Base-by-base conservation (phyloP, 371 early-diverging fungal species). In the Mucor circinelloides region DNA sequence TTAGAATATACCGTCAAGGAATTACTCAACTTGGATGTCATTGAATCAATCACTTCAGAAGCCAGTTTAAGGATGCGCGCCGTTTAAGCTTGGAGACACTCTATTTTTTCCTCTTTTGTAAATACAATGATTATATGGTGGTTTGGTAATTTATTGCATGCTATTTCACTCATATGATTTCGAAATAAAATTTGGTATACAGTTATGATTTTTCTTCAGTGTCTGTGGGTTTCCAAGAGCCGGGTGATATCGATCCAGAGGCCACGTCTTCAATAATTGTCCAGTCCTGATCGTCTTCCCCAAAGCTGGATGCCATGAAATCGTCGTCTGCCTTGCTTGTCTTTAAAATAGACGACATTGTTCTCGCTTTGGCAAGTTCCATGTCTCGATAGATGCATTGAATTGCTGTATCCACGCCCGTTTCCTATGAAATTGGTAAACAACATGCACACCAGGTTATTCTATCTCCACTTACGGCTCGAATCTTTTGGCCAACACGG, bases 311-410 rank as follows among this genome's bases (percentile, higher is more conserved):
- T 13, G 62, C 38, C n/a, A 54, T 36, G 13, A n/a, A 8, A 21
- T 58, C 67, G 12, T 64, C 67, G 21, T 44, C 55, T 28, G 68
- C 13, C 2, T 40, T n/a, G 0, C 60, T 32, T 6, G 75, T 68
- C 13, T 61, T 70, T 52, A 70, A 66, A 21, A 78, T 74, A 17
- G 82, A 82, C 8, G 77, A 77, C 15, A 77, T n/a, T 7, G 83
- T 82, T 17, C 88, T 76, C 7, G 77, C 71, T 30, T 78, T 79
- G 12, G 90, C 89, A 23, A 83, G 66, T 7, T 77, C 84, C 58
- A 90, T 76, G 64, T 91, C 90, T 27, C 88, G 84, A 68, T 90
- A 89, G 13, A 92, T 83, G 60, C 83, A 85, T 38, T 84, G 78
- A 21, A 91, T 80, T 0, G 93, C 93, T 15, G 75, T 84, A 6